These are phyloP conservation scores for Orbilia quercus DNA, from an alignment of 2,329 filamentous ascomycete species.

Conservation along the genomic window DNA sequence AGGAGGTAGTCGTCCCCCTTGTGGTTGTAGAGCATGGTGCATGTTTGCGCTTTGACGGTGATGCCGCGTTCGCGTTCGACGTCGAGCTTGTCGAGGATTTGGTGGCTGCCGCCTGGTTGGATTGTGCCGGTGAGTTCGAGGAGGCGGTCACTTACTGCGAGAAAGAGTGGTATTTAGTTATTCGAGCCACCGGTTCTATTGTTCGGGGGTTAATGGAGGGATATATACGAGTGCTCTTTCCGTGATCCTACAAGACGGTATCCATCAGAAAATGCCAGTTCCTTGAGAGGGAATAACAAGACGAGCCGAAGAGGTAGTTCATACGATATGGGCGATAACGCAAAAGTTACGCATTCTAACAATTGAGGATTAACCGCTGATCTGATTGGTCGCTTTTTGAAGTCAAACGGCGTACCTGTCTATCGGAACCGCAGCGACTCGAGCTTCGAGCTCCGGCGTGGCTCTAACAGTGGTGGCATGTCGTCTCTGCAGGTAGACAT, in stretches of 20 bases:
- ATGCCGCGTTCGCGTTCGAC: slow-evolving; percentile 96
- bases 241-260: slow-evolving; percentile 74
- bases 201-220: slow-evolving; percentile 12
- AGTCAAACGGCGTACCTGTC: slow-evolving; percentile 69
- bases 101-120: slow-evolving; percentile 84
- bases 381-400: not conserved
- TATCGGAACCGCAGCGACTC: slow-evolving; percentile 80
- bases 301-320: slow-evolving; percentile 30
- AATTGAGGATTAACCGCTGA: not conserved
- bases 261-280: slow-evolving; percentile 36
- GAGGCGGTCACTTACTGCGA: slow-evolving; percentile 79
- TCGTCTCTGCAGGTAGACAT: slow-evolving; percentile 45
- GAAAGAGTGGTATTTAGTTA: not conserved
- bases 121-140: slow-evolving; percentile 96
- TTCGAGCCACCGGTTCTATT: not conserved
- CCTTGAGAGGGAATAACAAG: not conserved
- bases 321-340: slow-evolving; percentile 89
- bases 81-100: slow-evolving; percentile 95
- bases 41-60: slow-evolving; percentile 98
- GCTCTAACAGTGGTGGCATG: slow-evolving; percentile 40
- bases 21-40: slow-evolving; percentile 94
- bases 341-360: slow-evolving; percentile 84
- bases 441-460: slow-evolving; percentile 67
- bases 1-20: slow-evolving; percentile 88
- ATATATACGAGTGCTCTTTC: slow-evolving; percentile 79